Evolutionary conservation across 352 stramenopile species (phyloP).

Genomic region (Aphanomyces astaci): DNA sequence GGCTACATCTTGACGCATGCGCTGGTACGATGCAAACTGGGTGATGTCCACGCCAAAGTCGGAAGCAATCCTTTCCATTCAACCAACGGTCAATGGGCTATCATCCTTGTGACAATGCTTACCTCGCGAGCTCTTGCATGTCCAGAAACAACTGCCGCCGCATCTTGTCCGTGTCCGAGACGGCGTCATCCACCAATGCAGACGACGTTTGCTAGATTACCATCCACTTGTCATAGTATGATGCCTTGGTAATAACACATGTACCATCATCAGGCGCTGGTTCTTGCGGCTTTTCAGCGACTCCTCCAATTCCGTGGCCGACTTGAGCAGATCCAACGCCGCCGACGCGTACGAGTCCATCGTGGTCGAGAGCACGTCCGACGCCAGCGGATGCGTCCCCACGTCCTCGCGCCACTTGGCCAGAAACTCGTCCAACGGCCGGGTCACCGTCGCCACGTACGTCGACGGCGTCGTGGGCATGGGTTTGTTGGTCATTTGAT

Average conservation of each 20-base stretch:
- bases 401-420: slow-evolving; percentile 48
- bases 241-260: background rate
- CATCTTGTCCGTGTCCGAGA: slow-evolving; percentile 85
- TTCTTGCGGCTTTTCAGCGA: slow-evolving; percentile 84
- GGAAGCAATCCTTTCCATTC: background rate
- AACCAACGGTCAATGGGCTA: background rate
- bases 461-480: slow-evolving; percentile 53
- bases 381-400: slow-evolving; percentile 27
- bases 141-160: slow-evolving; percentile 68
- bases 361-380: slow-evolving; percentile 47
- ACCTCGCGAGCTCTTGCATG: slow-evolving; percentile 65
- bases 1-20: background rate
- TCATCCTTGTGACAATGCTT: background rate
- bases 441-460: slow-evolving; percentile 74
- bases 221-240: background rate
- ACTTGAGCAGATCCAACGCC: slow-evolving; percentile 66
- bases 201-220: background rate
- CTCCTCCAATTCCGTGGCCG: slow-evolving; percentile 70
- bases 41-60: background rate
- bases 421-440: slow-evolving; percentile 65
- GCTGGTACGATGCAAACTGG: background rate
- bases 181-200: background rate
- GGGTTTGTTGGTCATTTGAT: slow-evolving; percentile 86
- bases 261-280: slow-evolving; percentile 40
- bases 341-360: slow-evolving; percentile 53